Evolutionary conservation across 345 rosid species (phyloP).

Genomic region (Citrus maxima): DNA sequence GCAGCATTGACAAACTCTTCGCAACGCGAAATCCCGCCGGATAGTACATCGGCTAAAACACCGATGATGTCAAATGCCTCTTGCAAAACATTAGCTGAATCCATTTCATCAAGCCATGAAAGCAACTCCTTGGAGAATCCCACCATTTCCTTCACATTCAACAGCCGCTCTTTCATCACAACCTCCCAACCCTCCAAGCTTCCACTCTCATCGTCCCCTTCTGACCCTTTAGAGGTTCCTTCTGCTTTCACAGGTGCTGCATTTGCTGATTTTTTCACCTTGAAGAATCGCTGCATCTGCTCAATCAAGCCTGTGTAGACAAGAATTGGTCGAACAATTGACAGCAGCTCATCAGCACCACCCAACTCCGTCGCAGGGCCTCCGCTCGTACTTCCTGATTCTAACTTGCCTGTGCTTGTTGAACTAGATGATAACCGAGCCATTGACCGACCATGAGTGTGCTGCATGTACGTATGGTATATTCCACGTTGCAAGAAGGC

Average conservation of each 20-base stretch:
- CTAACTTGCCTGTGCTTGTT: conserved; percentile 27
- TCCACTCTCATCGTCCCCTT: conserved; percentile 41
- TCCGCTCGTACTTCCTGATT: conserved; percentile 44
- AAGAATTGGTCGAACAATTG: conserved; percentile 73
- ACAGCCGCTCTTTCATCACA: conserved; percentile 67
- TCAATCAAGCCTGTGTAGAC: conserved; percentile 88
- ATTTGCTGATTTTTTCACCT: conserved; percentile 49
- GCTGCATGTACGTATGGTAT: conserved; percentile 91
- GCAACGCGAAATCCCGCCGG: conserved; percentile 58
- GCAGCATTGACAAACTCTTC: conserved; percentile 82
- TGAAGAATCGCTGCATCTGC: conserved; percentile 81
- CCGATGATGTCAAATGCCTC: conserved; percentile 89
- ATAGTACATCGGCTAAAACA: conserved; percentile 65
- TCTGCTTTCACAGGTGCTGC: conserved; percentile 27
- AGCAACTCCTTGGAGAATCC: conserved; percentile 81
- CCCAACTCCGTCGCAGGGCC: conserved; percentile 35
- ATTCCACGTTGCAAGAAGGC: conserved; percentile 86
- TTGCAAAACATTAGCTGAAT: conserved; percentile 66
- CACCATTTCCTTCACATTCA: conserved; percentile 75
- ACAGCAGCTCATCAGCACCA: conserved; percentile 51
- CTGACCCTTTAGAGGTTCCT: conserved; percentile 34
- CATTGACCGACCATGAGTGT: conserved; percentile 62
- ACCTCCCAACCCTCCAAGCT: conserved; percentile 75
- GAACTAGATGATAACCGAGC: conserved; percentile 31
- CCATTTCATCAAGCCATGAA: conserved; percentile 84